Evolutionary conservation across 257 asterid genomes (phyloP), one percentile per base, ranked within the genome.

Genomic region (Thymus mandschuricus): DNA sequence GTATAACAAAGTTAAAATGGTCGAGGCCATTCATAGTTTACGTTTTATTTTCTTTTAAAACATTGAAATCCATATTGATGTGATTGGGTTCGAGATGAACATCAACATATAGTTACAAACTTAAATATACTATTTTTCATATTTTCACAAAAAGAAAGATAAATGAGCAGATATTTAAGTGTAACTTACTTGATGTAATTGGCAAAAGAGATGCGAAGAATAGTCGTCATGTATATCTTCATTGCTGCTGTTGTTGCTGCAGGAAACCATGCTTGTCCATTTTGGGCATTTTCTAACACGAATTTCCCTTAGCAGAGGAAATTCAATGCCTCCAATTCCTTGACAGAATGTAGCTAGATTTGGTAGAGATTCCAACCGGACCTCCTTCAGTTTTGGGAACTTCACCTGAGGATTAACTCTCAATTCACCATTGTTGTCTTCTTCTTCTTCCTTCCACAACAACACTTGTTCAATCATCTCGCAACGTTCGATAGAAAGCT

Each of bases 311-410:
- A 50, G 21, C 4, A 30, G 49, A 66, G 60, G 71, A 21, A 66
- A 66, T n/a, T 33, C 71, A 15, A 66, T n/a, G 71, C 71, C 30
- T 49, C 8, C 35, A 33, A 66, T 52, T 46, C 60, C 60, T 31
- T 48, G 43, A 8, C 3, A 66, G 27, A 67, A 10, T 51, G n/a
- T 67, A 4, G 6, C 13, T 1, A 67, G 49, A 38, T 41, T 15
- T 34, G 72, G 72, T 13, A 67, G n/a, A 0, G 0, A 1, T 1
- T 0, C 0, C 10, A 67, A 27, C 1, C 2, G 0, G 3, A 67
- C 13, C 3, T 6, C 2, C 15, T 15, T 34, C 72, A 67, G 7
- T 35, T 50, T 51, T 15, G 60, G 61, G 61, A 61, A 61, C 10
- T 21, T 21, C 21, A 21, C 21, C 21, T 21, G 21, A 21, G 1